Percentiles rank a stretch among this genome's conserved stretches.
These are phyloP conservation scores for Ascochyta pisi DNA, from an alignment of 2,329 filamentous ascomycete genomes.

Conservation along the genomic window DNA sequence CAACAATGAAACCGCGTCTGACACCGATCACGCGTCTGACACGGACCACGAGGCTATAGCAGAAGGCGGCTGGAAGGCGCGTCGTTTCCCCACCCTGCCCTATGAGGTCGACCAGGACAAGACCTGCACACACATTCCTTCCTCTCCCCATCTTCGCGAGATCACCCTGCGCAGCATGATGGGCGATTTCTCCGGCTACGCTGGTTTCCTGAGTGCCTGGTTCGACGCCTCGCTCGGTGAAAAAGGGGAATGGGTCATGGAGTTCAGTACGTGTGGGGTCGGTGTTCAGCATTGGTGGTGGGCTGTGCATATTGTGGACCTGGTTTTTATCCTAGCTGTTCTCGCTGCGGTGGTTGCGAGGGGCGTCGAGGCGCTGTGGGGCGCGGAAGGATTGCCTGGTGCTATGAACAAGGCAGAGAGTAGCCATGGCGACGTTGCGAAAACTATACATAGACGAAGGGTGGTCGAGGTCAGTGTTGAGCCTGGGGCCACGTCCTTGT, in stretches of 20 bases:
- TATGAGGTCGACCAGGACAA: slow-evolving; percentile 46
- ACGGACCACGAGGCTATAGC: neutral
- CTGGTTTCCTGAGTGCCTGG: slow-evolving; percentile 87
- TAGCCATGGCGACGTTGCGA: neutral
- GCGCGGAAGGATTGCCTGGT: neutral
- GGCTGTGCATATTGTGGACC: slow-evolving; percentile 72
- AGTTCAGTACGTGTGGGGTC: slow-evolving; percentile 78
- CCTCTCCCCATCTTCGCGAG: slow-evolving; percentile 73
- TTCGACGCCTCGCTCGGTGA: slow-evolving; percentile 73
- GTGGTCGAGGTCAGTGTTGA: neutral
- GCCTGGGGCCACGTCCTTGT: neutral
- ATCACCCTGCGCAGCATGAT: slow-evolving; percentile 98
- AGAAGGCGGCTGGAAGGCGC: slow-evolving; percentile 30
- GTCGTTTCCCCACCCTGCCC: slow-evolving; percentile 25
- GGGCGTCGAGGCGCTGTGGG: neutral
- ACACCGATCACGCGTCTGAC: neutral
- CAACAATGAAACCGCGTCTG: slow-evolving; percentile 1
- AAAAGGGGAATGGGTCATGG: slow-evolving; percentile 84
- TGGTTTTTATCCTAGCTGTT: slow-evolving; percentile 5
- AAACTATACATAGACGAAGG: neutral
- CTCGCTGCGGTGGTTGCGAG: neutral
- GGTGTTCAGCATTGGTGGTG: slow-evolving; percentile 95
- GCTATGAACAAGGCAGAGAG: neutral
- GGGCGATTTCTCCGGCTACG: slow-evolving; percentile 93
- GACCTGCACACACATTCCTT: slow-evolving; percentile 24